Evolutionary conservation across 208 protist genomes (phyloP), one percentile per base, ranked within the genome.

Genomic region (Herpetomonas tarakana): DNA sequence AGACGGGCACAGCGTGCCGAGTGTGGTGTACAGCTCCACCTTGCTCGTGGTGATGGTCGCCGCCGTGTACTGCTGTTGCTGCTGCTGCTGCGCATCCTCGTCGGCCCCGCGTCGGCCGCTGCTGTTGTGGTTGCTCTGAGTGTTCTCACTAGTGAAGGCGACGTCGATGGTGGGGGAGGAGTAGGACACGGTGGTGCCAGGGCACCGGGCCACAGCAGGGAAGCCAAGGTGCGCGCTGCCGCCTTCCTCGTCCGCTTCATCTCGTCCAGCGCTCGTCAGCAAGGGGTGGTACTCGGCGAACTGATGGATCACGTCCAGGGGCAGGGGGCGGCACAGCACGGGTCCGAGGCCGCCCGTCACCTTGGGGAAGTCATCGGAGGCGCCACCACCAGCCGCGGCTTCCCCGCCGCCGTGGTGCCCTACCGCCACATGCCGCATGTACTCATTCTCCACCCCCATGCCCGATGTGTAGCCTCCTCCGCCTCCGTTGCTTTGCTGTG

Each of bases 271-370:
- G 9, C 9, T 41, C 9, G 35, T 61, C 49, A 92, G 65, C 30
- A 88, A 65, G 9, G 60, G 31, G 51, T 88, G 77, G 56, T 93
- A 93, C n/a, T 55, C 68, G 7, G 52, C 59, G 70, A 93, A 93
- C 26, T 84, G 65, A 61, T 93, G 80, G 16, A 90, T 68, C 1
- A 78, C 67, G 59, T 93, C 86, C 28, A 93, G 50, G 6, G 82
- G 71, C 2, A 93, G 58, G 28, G 46, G 59, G 11, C 72, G 77
- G 50, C 79, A 86, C 0, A 65, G 22, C 18, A 68, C 28, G 0
- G 54, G 35, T 6, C 35, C 35, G 35, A 41, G 35, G 35, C 35
- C 14, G 35, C 35, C 35, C 35, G 35, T 41, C 9, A 41, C 6
- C 9, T 6, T 41, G 6, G 35, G 18, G 19, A 67, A 19, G 31